These are phyloP conservation scores for Kitagawia praeruptora DNA, from an alignment of 129 eudicot genomes.

Conservation along the genomic window DNA sequence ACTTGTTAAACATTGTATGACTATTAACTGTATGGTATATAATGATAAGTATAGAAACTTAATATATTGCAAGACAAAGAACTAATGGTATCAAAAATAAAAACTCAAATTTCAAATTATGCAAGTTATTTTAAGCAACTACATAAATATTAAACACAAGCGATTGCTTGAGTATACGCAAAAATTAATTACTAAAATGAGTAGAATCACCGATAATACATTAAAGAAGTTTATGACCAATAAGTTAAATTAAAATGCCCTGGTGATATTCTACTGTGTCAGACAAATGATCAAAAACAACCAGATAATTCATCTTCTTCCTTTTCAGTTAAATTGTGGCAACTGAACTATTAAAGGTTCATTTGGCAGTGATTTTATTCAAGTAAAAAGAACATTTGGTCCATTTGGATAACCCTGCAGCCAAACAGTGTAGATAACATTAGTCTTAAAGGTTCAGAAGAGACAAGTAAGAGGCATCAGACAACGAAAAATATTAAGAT, in stretches of 20 bases:
- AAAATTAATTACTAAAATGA: background rate
- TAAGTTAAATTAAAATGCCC: background rate
- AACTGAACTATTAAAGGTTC: background rate
- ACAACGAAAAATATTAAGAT: too few relatives aligned
- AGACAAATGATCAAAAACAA: background rate
- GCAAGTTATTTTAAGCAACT: background rate
- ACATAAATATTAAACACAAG: background rate
- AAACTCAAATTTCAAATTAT: background rate
- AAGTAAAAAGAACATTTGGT: too few relatives aligned
- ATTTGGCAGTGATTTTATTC: too few relatives aligned
- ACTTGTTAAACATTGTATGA: too few relatives aligned
- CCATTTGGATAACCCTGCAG: too few relatives aligned
- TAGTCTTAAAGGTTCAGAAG: too few relatives aligned
- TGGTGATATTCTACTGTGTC: background rate
- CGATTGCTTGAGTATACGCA: background rate
- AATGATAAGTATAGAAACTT: too few relatives aligned
- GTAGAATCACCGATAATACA: background rate
- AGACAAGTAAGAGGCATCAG: too few relatives aligned
- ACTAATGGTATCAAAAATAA: background rate
- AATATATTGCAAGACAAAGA: too few relatives aligned
- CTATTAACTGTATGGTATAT: too few relatives aligned
- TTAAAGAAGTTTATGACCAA: background rate
- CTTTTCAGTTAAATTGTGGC: background rate
- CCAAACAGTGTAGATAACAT: too few relatives aligned
- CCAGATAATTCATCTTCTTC: background rate